A percentile compares a stretch with the other conserved stretches of the same genome.
Conservation (phyloP, 2,329 filamentous ascomycete species). For the Cercospora nicotianae region DNA sequence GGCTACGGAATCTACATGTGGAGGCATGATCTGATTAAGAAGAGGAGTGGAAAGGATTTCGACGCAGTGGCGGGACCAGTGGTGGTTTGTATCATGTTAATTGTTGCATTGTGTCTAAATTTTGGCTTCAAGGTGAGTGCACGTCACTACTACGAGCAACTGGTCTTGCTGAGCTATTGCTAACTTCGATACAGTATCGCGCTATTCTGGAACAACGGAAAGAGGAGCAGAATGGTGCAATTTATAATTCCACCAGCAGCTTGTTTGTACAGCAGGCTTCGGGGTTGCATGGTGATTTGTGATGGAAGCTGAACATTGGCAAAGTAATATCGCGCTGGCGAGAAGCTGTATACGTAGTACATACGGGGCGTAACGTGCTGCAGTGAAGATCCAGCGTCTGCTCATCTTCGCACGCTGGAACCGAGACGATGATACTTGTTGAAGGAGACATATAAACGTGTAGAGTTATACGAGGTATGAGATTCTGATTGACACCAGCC, state of each 20-base stretch:
- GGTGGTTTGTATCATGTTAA: conserved; percentile 76
- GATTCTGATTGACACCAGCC: background rate
- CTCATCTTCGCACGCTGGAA: background rate
- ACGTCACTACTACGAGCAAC: background rate
- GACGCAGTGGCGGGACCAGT: conserved; percentile 85
- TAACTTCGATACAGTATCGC: background rate
- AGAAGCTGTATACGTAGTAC: background rate
- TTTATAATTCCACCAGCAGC: background rate
- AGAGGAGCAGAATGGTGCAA: background rate
- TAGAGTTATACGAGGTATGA: background rate
- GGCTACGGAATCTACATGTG: conserved; percentile 80
- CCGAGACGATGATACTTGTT: background rate
- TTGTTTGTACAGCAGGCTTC: background rate
- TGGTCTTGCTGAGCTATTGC: background rate
- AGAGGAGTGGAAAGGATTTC: conserved; percentile 87
- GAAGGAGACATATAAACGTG: background rate
- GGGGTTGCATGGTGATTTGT: background rate
- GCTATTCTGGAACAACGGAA: background rate
- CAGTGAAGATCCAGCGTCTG: background rate
- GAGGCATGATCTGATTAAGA: conserved; percentile 74
- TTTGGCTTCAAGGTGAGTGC: conserved; percentile 69
- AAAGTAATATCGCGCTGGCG: background rate
- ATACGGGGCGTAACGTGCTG: background rate
- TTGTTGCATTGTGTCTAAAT: conserved; percentile 77
- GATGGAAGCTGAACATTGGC: background rate